Conservation (phyloP, 768 basidiomycete species). For the Tephrocybe sp. region DNA sequence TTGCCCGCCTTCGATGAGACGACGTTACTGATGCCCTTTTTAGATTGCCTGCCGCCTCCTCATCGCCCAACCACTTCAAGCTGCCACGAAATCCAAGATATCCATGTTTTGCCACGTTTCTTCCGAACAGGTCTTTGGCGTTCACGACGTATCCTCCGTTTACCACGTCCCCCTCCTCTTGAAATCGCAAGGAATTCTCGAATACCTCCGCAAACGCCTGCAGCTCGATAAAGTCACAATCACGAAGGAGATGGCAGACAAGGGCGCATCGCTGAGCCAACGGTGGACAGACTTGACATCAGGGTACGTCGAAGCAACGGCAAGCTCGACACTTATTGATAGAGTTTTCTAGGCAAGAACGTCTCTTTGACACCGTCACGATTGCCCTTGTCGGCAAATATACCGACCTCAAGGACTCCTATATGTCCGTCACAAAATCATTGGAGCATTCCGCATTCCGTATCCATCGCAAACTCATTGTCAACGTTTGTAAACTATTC, state of each 20-base stretch:
- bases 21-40: neutral
- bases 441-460: slow-evolving; percentile 96
- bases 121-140: slow-evolving; percentile 86
- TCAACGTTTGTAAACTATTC: slow-evolving; percentile 58
- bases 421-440: slow-evolving; percentile 97
- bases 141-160: slow-evolving; percentile 94
- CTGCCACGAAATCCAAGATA: slow-evolving; percentile 90
- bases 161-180: slow-evolving; percentile 96
- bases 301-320: slow-evolving; percentile 47
- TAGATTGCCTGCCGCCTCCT: slow-evolving; percentile 93
- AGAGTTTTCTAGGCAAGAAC: slow-evolving; percentile 71
- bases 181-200: slow-evolving; percentile 88
- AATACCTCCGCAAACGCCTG: slow-evolving; percentile 81
- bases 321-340: neutral
- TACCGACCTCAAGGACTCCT: slow-evolving; percentile 94
- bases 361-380: slow-evolving; percentile 83
- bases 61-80: slow-evolving; percentile 77
- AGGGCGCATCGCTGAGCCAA: slow-evolving; percentile 63
- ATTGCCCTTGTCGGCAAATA: slow-evolving; percentile 97
- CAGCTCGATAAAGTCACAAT: slow-evolving; percentile 62
- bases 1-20: neutral
- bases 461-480: slow-evolving; percentile 77
- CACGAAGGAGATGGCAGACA: slow-evolving; percentile 52
- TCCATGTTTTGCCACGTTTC: slow-evolving; percentile 99
- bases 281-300: slow-evolving; percentile 85